Evolutionary conservation across 2,329 filamentous ascomycete genomes (phyloP).

Genomic region (Penicillium sp.): DNA sequence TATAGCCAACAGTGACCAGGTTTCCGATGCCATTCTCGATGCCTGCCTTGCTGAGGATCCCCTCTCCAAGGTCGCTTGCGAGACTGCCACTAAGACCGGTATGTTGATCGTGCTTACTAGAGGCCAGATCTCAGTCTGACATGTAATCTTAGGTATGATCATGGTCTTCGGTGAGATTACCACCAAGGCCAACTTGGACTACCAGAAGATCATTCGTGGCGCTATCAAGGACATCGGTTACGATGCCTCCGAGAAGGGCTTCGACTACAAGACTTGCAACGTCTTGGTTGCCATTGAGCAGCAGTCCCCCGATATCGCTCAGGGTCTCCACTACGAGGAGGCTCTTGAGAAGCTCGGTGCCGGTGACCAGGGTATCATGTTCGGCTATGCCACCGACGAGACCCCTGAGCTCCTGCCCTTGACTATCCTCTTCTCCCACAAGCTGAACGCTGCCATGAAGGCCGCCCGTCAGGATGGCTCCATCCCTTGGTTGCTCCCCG

Average conservation of each 20-base stretch:
- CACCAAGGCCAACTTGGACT: slow-evolving; percentile 92
- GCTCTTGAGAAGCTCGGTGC: slow-evolving; percentile 96
- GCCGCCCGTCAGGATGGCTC: slow-evolving; percentile 80
- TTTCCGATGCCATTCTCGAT: slow-evolving; percentile 97
- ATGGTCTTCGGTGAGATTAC: slow-evolving; percentile 99
- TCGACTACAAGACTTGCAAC: slow-evolving; percentile 99
- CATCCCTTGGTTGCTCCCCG: slow-evolving; percentile 90
- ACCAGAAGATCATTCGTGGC: slow-evolving; percentile 93
- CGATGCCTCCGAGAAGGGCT: slow-evolving; percentile 93
- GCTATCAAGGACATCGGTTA: slow-evolving; percentile 99
- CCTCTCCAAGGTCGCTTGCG: slow-evolving; percentile 96
- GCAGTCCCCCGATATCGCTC: slow-evolving; percentile 97
- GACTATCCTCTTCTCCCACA: slow-evolving; percentile 90
- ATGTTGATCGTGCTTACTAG: slow-evolving; percentile 34
- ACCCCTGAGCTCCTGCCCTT: slow-evolving; percentile 95
- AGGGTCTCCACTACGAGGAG: slow-evolving; percentile 97
- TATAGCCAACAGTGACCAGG: slow-evolving; percentile 65
- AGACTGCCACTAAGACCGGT: slow-evolving; percentile 99
- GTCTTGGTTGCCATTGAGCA: slow-evolving; percentile 98
- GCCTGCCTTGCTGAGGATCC: slow-evolving; percentile 93
- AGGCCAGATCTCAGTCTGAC: slow-evolving; percentile 17
- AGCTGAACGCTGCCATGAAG: slow-evolving; percentile 94
- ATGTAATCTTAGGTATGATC: slow-evolving; percentile 62
- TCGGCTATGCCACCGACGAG: slow-evolving; percentile 99
- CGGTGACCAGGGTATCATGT: slow-evolving; percentile 99